phyloP scores from a whole-genome alignment of 140 eudicot genomes.

The Stevia rebaudiana region DNA sequence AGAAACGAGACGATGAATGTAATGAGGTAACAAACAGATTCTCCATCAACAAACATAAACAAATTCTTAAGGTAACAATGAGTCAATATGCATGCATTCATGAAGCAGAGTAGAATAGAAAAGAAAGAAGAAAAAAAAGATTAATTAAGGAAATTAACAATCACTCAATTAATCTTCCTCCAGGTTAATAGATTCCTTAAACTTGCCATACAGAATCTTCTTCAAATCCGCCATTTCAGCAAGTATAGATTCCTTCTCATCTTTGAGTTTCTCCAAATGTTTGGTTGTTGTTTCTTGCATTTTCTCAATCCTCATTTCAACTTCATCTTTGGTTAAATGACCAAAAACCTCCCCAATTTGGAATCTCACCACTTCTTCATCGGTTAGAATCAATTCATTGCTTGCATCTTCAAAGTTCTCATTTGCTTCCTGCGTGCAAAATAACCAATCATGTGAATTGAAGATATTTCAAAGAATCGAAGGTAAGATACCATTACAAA shows the following conservation, averaged over 20 bases:
- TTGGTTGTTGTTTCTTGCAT: slow-evolving; percentile 62
- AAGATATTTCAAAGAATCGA: neutral
- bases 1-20: too few species aligned
- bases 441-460: neutral
- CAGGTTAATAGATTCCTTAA: slow-evolving; percentile 87
- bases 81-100: neutral
- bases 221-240: slow-evolving; percentile 87
- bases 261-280: slow-evolving; percentile 64
- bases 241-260: slow-evolving; percentile 61
- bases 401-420: slow-evolving; percentile 93
- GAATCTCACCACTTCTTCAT: slow-evolving; percentile 89
- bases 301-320: slow-evolving; percentile 70
- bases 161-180: slow-evolving; percentile 61
- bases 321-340: slow-evolving; percentile 87
- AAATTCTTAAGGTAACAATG: too few species aligned
- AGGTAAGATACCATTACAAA: neutral
- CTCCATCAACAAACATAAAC: neutral
- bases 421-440: slow-evolving; percentile 51
- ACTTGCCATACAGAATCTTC: slow-evolving; percentile 83
- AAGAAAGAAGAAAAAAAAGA: too few species aligned
- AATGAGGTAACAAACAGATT: too few species aligned
- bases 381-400: slow-evolving; percentile 82
- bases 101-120: too few species aligned
- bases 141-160: too few species aligned
- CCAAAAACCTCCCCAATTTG: slow-evolving; percentile 97